Evolutionary conservation across 345 rosid species (phyloP).

Genomic region (Populus simonii): DNA sequence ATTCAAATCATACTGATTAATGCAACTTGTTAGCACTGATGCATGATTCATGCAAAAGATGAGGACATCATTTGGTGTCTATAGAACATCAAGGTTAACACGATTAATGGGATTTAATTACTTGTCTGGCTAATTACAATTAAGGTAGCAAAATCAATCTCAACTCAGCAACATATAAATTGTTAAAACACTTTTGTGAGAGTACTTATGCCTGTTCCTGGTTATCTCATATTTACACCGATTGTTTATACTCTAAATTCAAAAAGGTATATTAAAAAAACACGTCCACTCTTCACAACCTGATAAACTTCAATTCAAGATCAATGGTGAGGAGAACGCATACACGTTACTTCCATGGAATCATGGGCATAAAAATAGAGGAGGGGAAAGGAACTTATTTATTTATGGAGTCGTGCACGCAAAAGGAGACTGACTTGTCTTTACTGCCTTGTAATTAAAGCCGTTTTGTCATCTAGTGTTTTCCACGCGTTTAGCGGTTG

Average conservation of each 20-base stretch:
- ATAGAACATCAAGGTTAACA: neutral
- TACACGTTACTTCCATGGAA: neutral
- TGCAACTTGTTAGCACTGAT: neutral
- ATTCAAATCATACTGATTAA: neutral
- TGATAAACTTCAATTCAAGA: neutral
- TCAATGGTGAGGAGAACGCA: neutral
- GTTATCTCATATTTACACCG: too few species aligned
- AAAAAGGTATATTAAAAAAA: neutral
- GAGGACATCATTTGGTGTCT: neutral
- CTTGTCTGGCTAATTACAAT: neutral
- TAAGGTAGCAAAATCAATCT: neutral
- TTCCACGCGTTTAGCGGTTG: slow-evolving; percentile 44
- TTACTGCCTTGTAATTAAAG: slow-evolving; percentile 29
- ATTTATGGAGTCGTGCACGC: slow-evolving; percentile 53
- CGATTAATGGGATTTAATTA: neutral
- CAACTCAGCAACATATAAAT: neutral
- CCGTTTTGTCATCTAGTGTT: slow-evolving; percentile 37
- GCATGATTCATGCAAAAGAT: neutral
- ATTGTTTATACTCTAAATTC: too few species aligned
- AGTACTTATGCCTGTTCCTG: too few species aligned
- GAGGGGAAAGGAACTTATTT: too few species aligned
- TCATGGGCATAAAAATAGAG: neutral
- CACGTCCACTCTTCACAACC: neutral
- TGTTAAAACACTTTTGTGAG: too few species aligned
- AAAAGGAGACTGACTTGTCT: slow-evolving; percentile 55